phyloP scores from a whole-genome alignment of 169 alveolate genomes.

The Plasmodium billcollinsi region DNA sequence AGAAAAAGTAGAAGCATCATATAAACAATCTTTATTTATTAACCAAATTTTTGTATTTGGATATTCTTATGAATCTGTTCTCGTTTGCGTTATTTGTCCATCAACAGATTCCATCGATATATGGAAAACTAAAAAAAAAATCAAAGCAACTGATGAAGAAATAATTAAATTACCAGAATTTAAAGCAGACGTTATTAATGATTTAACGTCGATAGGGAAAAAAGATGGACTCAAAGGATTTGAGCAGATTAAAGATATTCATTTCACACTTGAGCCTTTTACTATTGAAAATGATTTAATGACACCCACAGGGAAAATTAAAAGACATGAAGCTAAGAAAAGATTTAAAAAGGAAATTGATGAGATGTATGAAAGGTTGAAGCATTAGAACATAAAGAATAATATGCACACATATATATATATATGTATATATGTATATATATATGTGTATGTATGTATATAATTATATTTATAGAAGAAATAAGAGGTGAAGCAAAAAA shows the following conservation, averaged over 20 bases:
- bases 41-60: conserved; percentile 86
- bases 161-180: conserved; percentile 42
- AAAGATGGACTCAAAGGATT: conserved; percentile 82
- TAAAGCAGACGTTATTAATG: conserved; percentile 78
- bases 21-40: conserved; percentile 77
- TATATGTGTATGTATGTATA: no score
- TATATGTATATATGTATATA: no score
- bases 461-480: not conserved
- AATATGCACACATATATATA: not conserved
- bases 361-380: conserved; percentile 71
- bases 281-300: conserved; percentile 85
- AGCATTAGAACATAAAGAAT: not conserved
- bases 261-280: conserved; percentile 82
- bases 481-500: not conserved
- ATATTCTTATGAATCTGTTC: conserved; percentile 76
- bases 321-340: conserved; percentile 79
- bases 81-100: conserved; percentile 77
- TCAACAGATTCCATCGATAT: conserved; percentile 80
- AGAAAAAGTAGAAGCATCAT: conserved; percentile 91
- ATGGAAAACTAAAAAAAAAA: conserved; percentile 68
- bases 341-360: conserved; percentile 80
- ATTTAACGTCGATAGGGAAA: conserved; percentile 74
- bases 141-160: conserved; percentile 53
- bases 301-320: conserved; percentile 87
- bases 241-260: conserved; percentile 85